phyloP scores from a whole-genome alignment of 371 early-diverging fungal genomes.

The Phascolomyces articulosus region DNA sequence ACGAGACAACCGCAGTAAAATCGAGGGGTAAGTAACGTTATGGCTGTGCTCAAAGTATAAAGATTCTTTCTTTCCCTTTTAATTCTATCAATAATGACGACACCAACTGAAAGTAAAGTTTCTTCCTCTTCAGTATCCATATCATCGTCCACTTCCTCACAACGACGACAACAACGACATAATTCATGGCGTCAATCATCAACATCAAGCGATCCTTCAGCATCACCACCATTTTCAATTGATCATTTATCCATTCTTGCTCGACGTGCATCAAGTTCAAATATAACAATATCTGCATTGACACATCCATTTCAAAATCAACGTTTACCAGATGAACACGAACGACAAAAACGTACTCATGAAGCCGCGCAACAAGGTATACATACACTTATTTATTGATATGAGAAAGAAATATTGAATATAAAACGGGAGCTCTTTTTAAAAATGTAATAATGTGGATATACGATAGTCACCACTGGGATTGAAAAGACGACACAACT shows the following conservation, averaged over 20 bases:
- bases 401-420: no score
- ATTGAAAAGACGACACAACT: constrained; percentile 17
- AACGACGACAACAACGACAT: background rate
- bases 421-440: no score
- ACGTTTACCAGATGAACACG: background rate
- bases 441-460: no score
- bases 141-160: constrained; percentile 2
- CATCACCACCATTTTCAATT: constrained; percentile 22
- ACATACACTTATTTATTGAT: no score
- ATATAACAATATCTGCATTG: constrained; percentile 15
- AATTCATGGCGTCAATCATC: background rate
- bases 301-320: constrained; percentile 8
- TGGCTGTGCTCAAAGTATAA: no score
- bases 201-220: constrained; percentile 6
- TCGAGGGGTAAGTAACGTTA: no score
- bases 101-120: background rate
- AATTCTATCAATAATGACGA: constrained; percentile 7
- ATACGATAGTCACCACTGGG: constrained; percentile 9
- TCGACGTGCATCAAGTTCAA: constrained; percentile 31
- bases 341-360: constrained; percentile 4
- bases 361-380: constrained; percentile 5
- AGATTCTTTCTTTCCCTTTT: no score
- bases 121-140: constrained; percentile 10
- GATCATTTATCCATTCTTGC: constrained; percentile 37
- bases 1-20: background rate